Evolutionary conservation across 192 early-diverging fungal genomes (phyloP).

Genomic region (Mortierella claussenii): DNA sequence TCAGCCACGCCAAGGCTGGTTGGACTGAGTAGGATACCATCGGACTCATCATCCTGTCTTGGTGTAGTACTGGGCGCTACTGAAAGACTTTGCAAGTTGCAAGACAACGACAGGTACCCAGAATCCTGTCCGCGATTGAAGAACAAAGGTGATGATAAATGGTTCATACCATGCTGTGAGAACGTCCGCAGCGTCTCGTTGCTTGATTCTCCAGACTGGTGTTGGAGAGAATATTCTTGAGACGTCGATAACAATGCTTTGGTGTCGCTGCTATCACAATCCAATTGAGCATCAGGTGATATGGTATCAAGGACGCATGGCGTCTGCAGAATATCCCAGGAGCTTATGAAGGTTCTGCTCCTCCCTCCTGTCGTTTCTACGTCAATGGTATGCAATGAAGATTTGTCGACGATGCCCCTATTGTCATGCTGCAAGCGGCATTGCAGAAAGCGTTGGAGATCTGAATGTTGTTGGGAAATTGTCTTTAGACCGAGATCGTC

Average conservation of each 20-base stretch:
- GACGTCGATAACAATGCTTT: too few relatives aligned
- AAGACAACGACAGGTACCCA: slow-evolving; percentile 20
- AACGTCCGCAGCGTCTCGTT: too few relatives aligned
- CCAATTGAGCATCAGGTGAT: too few relatives aligned
- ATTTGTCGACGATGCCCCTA: background rate
- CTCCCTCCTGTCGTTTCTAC: background rate
- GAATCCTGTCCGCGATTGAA: slow-evolving; percentile 20
- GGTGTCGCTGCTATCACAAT: too few relatives aligned
- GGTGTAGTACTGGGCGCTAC: background rate
- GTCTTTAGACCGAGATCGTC: background rate
- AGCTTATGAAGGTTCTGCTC: background rate
- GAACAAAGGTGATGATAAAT: slow-evolving; percentile 18
- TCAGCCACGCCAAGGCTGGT: background rate
- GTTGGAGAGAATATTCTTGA: too few relatives aligned
- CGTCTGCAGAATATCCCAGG: background rate
- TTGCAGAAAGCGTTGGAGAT: too few relatives aligned
- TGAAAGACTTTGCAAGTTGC: background rate
- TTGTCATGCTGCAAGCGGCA: background rate
- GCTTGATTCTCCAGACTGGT: too few relatives aligned
- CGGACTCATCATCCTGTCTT: background rate
- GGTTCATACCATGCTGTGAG: background rate
- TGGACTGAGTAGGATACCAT: too few relatives aligned
- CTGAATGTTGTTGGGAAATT: background rate
- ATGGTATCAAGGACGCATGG: too few relatives aligned
- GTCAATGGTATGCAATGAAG: background rate